phyloP scores from a whole-genome alignment of 371 early-diverging fungal species.

The Mortierella sp. region DNA sequence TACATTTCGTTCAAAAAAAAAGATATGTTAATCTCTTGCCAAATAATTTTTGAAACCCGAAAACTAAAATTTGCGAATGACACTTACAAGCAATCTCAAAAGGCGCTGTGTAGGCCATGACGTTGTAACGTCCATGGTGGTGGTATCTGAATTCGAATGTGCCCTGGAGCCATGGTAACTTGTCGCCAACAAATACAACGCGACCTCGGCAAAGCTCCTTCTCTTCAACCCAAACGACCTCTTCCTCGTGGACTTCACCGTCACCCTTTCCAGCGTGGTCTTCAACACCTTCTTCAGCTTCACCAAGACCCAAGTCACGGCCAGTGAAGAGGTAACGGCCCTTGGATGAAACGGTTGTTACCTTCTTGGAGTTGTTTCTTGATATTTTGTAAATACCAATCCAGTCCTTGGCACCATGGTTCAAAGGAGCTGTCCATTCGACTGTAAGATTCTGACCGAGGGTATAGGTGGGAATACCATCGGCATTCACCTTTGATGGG shows the following conservation, averaged over 20 bases:
- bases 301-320: slow-evolving; percentile 10
- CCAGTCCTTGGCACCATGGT: slow-evolving; percentile 87
- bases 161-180: slow-evolving; percentile 88
- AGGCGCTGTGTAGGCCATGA: slow-evolving; percentile 80
- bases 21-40: background rate
- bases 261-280: slow-evolving; percentile 54
- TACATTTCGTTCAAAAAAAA: background rate
- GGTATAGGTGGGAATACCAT: slow-evolving; percentile 49
- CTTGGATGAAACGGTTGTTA: slow-evolving; percentile 83
- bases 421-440: slow-evolving; percentile 79
- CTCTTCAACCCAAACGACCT: slow-evolving; percentile 38
- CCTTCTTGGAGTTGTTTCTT: slow-evolving; percentile 74
- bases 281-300: slow-evolving; percentile 51
- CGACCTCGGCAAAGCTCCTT: slow-evolving; percentile 55
- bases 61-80: too few species aligned
- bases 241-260: slow-evolving; percentile 60
- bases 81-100: slow-evolving; percentile 82
- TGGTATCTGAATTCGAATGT: slow-evolving; percentile 92
- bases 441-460: slow-evolving; percentile 82
- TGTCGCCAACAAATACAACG: slow-evolving; percentile 68
- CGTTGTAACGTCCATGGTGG: slow-evolving; percentile 86
- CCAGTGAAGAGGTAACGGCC: slow-evolving; percentile 73
- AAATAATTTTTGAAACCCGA: slow-evolving; percentile 67
- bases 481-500: slow-evolving; percentile 15
- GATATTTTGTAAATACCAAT: slow-evolving; percentile 90